These are phyloP conservation scores for Pseudocercospora fijiensis DNA, from an alignment of 2,329 filamentous ascomycete species.

Conservation along the genomic window DNA sequence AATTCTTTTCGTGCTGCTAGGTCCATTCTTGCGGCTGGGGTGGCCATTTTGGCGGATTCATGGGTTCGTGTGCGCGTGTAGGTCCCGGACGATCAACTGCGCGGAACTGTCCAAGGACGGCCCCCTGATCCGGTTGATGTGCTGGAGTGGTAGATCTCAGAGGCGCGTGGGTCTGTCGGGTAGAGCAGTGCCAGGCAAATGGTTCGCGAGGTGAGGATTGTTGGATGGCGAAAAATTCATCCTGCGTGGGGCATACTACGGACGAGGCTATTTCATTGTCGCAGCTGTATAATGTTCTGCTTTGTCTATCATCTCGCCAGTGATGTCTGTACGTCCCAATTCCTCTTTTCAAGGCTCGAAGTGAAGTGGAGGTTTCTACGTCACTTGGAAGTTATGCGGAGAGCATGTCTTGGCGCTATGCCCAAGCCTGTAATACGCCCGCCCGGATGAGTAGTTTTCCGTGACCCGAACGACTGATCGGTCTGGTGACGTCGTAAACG, in stretches of 20 bases:
- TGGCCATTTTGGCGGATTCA: not conserved
- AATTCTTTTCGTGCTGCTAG: not conserved
- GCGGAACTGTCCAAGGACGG: too few species aligned
- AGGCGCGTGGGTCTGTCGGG: not conserved
- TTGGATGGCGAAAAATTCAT: not conserved
- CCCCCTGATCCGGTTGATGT: not conserved
- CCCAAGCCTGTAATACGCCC: not conserved
- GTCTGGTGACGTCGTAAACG: not conserved
- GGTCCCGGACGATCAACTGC: too few species aligned
- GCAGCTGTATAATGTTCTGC: not conserved
- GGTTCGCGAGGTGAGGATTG: not conserved
- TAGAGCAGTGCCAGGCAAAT: not conserved
- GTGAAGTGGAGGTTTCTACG: not conserved
- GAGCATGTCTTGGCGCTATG: not conserved
- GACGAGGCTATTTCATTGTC: not conserved
- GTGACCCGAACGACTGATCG: not conserved
- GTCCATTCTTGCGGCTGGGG: not conserved
- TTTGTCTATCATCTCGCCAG: not conserved
- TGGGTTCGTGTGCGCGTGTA: too few species aligned
- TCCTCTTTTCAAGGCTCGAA: not conserved
- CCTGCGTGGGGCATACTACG: not conserved
- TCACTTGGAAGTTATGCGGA: slow-evolving; percentile 2
- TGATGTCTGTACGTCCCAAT: not conserved
- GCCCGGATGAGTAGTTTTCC: not conserved
- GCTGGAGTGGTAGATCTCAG: not conserved